Evolutionary conservation across 371 early-diverging fungal species (phyloP), one percentile per base, ranked within the genome.

Genomic region (Rhizopus arrhizus): DNA sequence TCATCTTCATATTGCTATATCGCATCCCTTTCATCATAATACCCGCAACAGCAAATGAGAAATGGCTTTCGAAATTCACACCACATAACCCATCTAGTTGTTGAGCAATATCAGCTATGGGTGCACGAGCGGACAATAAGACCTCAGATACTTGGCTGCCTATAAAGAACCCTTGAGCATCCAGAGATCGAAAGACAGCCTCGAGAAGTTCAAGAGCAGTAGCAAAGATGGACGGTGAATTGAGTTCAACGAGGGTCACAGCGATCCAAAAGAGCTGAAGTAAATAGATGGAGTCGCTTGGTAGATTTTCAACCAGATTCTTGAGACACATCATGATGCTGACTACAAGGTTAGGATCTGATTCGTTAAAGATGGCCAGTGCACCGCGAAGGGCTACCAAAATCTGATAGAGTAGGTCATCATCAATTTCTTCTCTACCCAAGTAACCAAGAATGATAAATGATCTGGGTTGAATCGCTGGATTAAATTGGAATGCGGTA

Each of bases 401-500:
- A 15, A 93, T 92, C 72, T 94, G 94, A 68, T 92, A 93, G 15
- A 95, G 63, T 51, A 93, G 68, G 56, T 90, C 91, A 60, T 94
- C 92, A 48, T 93, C 92, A 6, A 91, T 86, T 49, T 91, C 92
- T 59, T 90, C 86, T 11, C 90, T 82, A 0, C 92, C 90, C 40
- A 96, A 77, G 54, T 88, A 89, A 2, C 96, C 97, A 34, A 96
- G 79, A 5, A 88, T 85, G 16, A 95, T 86, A 72, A 95, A 95
- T 0, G 95, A 90, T 8, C 97, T 84, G 0, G 95, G 95, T 68
- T 96, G 97, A 32, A 94, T 83, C 0, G 93, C 91, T 4, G 91
- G 93, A 62, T 95, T 94, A 70, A 88, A 89, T 60, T 93, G 91
- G 80, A 96, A 96, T 0, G 95, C 92, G 15, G 90, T 89, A 42